A percentile compares a stretch with the other conserved stretches of the same genome.
Conservation (phyloP, 495 filamentous ascomycete species). For the Aspergillus leporis region DNA sequence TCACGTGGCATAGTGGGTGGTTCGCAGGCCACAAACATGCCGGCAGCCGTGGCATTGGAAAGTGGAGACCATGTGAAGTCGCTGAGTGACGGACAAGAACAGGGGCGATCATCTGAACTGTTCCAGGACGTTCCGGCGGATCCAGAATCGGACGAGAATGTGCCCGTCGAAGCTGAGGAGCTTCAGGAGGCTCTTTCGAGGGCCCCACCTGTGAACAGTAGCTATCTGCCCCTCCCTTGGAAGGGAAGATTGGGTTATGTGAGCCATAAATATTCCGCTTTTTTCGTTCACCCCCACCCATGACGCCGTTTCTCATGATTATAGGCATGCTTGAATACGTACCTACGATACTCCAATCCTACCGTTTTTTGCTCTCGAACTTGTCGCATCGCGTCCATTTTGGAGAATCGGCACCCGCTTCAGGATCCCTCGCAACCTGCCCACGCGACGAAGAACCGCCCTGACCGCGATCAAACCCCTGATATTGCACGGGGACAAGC, state of each 20-base stretch:
- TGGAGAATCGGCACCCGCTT: conserved; percentile 85
- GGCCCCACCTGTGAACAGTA: conserved; percentile 79
- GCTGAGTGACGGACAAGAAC: neutral
- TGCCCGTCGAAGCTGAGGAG: conserved; percentile 43
- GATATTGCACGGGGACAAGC: conserved; percentile 61
- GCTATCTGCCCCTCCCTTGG: conserved; percentile 87
- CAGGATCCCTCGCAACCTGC: conserved; percentile 71
- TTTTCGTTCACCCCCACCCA: neutral
- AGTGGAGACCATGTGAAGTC: neutral
- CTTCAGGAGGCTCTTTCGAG: conserved; percentile 55
- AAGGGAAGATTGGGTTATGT: conserved; percentile 92
- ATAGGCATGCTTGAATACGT: conserved; percentile 89
- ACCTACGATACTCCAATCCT: conserved; percentile 81
- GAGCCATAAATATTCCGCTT: conserved; percentile 27
- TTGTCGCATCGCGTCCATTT: conserved; percentile 85
- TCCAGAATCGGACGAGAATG: conserved; percentile 50
- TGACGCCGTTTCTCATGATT: conserved; percentile 18
- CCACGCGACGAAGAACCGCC: conserved; percentile 79
- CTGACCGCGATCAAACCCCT: conserved; percentile 67
- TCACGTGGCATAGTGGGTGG: conserved; percentile 2
- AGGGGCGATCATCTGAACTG: conserved; percentile 8
- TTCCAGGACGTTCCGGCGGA: conserved; percentile 28
- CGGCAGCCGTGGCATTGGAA: neutral
- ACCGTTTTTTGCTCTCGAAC: conserved; percentile 90
- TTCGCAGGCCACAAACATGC: neutral